Base-by-base conservation (phyloP, 148 eudicot genomes). In the Nepenthes mirabilis region DNA sequence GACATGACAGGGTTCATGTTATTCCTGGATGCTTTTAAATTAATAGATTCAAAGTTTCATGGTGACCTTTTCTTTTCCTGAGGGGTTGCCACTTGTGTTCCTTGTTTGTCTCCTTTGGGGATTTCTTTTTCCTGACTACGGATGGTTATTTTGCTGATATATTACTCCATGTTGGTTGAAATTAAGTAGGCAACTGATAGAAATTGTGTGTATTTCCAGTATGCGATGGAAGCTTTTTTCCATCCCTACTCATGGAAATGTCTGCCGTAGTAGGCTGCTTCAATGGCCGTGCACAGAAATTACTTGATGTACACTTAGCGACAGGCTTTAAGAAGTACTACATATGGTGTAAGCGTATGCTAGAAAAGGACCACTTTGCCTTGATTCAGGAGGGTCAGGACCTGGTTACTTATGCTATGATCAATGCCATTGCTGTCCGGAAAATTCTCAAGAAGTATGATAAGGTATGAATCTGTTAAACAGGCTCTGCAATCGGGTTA, bases 391-490 rank as follows among this genome's bases (percentile, higher is more conserved):
- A 88, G 78, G 88, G 95, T 34, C 79, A 80, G 58, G 98, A 88
- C 68, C 74, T 93, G 47, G 91, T 88, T 23, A 74, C 74, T 14
- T 93, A 93, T 68, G 98, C 95, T 47, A 69, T 88, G 60, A 83
- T 93, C 64, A 88, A 93, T 49, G 88, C 98, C 56, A 63, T 79
- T 13, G 96, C 98, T 53, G 84, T 93, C 72, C 77, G 96, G 12
- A 93, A 93, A 74, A 85, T 93, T 60, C 78, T 88, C 0, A 88
- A 93, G 78, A 88, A 93, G 77, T 88, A 93, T 66, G 98, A 93
- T 66, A 88, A 93, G 96, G 98, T 88, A 67, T 52, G 57, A 14
- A 36, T 53, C 63, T 23, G 45, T 14, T 52, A 43, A 37, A 40
- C 2, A 8, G 6, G 64, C 23, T 37, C 14, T 52, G 32, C 11